A percentile compares a stretch with the other conserved stretches of the same genome.
Conservation (phyloP, 768 basidiomycete species). For the Termitomyces sp. region DNA sequence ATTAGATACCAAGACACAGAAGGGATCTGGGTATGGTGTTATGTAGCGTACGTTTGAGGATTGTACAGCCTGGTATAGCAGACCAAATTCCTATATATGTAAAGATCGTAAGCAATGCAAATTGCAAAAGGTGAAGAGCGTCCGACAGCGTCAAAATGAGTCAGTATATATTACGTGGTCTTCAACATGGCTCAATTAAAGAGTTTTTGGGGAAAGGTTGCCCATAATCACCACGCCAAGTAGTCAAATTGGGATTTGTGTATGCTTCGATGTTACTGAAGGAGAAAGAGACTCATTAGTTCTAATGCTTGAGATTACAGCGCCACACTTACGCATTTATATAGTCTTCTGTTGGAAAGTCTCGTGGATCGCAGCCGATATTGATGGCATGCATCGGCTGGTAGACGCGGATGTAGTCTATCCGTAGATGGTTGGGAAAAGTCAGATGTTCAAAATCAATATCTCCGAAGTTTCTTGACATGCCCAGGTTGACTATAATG, state of each 20-base stretch:
- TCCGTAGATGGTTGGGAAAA: conserved; percentile 48
- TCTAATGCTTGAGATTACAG: no score
- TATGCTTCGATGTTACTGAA: conserved; percentile 53
- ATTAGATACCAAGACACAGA: neutral
- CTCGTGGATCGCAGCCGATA: conserved; percentile 61
- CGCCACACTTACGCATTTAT: conserved; percentile 44
- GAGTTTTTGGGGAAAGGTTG: conserved; percentile 53
- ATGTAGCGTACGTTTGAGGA: neutral
- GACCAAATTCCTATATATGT: neutral
- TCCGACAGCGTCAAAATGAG: conserved; percentile 1
- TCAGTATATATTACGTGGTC: neutral
- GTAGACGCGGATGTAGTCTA: conserved; percentile 58
- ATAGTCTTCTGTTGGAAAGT: conserved; percentile 60
- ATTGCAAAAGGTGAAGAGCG: neutral
- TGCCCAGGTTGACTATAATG: conserved; percentile 73
- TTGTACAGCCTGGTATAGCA: conserved; percentile 1
- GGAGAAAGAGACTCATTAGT: neutral
- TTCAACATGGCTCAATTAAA: conserved; percentile 26
- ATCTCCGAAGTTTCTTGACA: conserved; percentile 69
- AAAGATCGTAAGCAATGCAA: neutral
- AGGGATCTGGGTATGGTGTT: neutral
- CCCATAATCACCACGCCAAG: conserved; percentile 37
- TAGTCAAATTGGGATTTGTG: conserved; percentile 52
- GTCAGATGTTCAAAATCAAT: conserved; percentile 60
- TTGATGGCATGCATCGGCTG: conserved; percentile 50